A percentile compares a stretch with the other conserved stretches of the same genome.
Conservation (phyloP, 805 yeast genomes). For the Suhomyces pyralidae region DNA sequence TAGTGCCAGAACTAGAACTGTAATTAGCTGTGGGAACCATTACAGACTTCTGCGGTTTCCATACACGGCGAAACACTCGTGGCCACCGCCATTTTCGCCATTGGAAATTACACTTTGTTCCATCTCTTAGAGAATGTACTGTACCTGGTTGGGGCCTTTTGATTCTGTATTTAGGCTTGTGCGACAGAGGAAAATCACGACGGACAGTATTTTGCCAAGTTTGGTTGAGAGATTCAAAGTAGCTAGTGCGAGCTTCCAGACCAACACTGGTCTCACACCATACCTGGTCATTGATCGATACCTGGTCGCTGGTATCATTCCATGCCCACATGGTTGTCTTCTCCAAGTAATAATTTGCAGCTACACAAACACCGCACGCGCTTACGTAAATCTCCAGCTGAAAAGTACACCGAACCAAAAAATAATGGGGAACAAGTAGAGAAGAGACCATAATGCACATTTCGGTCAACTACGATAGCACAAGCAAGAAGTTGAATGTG, state of each 20-base stretch:
- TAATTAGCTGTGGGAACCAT: too few relatives aligned
- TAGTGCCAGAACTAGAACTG: too few relatives aligned
- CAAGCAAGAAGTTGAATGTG: constrained; percentile 22
- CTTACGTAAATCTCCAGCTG: background rate
- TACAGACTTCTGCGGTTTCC: too few relatives aligned
- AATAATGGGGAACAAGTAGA: too few relatives aligned
- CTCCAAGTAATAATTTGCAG: background rate
- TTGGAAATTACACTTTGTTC: background rate
- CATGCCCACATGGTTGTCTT: background rate
- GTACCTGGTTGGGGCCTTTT: background rate
- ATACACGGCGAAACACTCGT: background rate
- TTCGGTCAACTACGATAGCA: constrained; percentile 25
- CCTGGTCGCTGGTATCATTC: background rate
- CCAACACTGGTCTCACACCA: background rate
- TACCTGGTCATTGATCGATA: background rate
- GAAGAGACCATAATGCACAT: constrained; percentile 15
- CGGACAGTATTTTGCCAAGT: background rate
- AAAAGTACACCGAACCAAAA: background rate
- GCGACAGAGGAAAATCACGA: background rate
- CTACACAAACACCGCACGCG: background rate
- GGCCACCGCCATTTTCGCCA: too few relatives aligned
- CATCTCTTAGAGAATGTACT: background rate
- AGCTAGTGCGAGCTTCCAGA: background rate
- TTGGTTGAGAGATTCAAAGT: background rate
- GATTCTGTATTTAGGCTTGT: background rate